A percentile compares a stretch with the other conserved stretches of the same genome.
phyloP scores from a whole-genome alignment of 108 stramenopile genomes.

The Seminavis robusta region DNA sequence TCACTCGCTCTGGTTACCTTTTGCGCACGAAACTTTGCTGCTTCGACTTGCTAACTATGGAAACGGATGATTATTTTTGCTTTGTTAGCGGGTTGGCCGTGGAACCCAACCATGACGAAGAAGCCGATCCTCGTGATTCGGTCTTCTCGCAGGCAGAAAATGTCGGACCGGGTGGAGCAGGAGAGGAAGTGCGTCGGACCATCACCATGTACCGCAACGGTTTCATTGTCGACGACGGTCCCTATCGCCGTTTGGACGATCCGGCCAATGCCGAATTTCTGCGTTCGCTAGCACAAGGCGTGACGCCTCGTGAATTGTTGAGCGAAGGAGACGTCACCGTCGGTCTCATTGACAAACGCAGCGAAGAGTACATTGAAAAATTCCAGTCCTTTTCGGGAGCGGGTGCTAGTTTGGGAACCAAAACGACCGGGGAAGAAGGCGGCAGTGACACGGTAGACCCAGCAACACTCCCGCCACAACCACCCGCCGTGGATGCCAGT shows the following conservation, averaged over 20 bases:
- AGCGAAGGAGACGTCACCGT: constrained; percentile 54
- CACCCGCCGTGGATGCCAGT: constrained; percentile 24
- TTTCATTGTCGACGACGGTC: constrained; percentile 93
- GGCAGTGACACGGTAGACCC: constrained; percentile 58
- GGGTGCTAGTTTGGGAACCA: constrained; percentile 24
- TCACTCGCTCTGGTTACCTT: not conserved
- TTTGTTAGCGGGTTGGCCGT: constrained; percentile 75
- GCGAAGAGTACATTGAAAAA: constrained; percentile 71
- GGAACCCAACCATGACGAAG: constrained; percentile 53
- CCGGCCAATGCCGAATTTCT: constrained; percentile 87
- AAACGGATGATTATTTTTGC: not conserved
- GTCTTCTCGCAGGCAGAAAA: constrained; percentile 57
- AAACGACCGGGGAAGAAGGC: constrained; percentile 24
- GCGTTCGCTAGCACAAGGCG: constrained; percentile 70
- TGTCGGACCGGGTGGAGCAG: constrained; percentile 19
- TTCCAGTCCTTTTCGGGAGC: constrained; percentile 54
- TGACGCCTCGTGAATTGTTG: constrained; percentile 61
- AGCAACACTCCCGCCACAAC: constrained; percentile 10
- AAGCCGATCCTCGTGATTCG: constrained; percentile 21
- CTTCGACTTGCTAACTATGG: not conserved
- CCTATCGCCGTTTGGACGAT: constrained; percentile 87
- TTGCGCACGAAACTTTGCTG: not conserved
- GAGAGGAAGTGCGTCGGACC: constrained; percentile 43
- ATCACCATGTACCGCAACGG: constrained; percentile 96
- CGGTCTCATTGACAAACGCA: constrained; percentile 73